Evolutionary conservation across 2,329 filamentous ascomycete genomes (phyloP), one percentile per base, ranked within the genome.

Genomic region (Arthrobotrys pseudoclavata): DNA sequence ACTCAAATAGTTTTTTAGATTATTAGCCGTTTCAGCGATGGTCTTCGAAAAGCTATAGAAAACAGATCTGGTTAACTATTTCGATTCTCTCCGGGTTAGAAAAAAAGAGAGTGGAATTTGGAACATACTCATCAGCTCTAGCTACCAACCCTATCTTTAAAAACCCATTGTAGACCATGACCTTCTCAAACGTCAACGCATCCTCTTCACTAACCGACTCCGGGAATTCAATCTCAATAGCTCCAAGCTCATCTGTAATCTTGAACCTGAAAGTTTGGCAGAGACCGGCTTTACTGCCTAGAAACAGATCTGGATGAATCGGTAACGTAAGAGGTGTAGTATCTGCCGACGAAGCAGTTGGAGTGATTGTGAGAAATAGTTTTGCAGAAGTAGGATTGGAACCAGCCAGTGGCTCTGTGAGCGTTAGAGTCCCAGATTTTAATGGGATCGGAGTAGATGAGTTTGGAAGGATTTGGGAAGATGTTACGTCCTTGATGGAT

Each of bases 181-280:
- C 60, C 45, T 78, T 66, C 71, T 79, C 79, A 61, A 81, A 80
- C 15, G 70, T 62, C 53, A 79, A 68, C 3, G 80, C 69, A 69
- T 79, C 75, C 20, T 79, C 68, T 20, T 79, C 68, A 15, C 55
- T 26, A 2, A 74, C 7, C 37, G 24, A 24, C 52, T 72, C 66
- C 69, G 81, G 80, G 76, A 81, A 76, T 72, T 76, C 26, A 64
- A 82, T 24, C 64, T 81, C 50, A 26, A 79, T 69, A n/a, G 57
- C 63, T 3, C 75, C 75, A 10, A 79, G 18, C 2, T 79, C 69
- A 10, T 79, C 60, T 7, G 47, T 55, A 12, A 79, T 45, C 34
- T 74, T 66, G 57, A 79, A 79, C 26, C 75, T 37, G 20, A 69
- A 79, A 6, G 57, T 68, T n/a, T 74, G 69, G n/a, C 75, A 72